A percentile compares a stretch with the other conserved stretches of the same genome.
These are phyloP conservation scores for Haplosporangium sp. DNA, from an alignment of 371 early-diverging fungal genomes.

Conservation along the genomic window DNA sequence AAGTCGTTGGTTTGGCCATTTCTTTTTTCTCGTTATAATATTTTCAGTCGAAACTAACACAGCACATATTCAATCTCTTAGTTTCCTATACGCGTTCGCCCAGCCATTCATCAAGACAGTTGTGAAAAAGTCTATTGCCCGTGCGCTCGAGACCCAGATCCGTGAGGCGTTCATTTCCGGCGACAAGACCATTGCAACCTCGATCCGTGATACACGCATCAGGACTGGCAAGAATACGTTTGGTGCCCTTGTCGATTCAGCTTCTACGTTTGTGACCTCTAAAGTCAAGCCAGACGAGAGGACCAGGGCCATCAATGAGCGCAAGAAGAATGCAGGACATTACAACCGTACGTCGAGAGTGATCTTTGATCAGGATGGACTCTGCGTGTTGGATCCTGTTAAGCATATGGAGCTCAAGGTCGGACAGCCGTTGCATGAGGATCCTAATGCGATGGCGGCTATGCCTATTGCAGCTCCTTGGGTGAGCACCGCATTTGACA, in stretches of 20 bases:
- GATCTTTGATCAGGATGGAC: constrained; percentile 48
- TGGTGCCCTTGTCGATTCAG: constrained; percentile 34
- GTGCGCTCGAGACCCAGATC: constrained; percentile 60
- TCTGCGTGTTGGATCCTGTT: constrained; percentile 47
- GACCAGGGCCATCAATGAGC: constrained; percentile 30
- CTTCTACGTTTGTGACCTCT: constrained; percentile 34
- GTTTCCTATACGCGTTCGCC: constrained; percentile 58
- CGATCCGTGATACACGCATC: constrained; percentile 46
- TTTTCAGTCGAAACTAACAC: not conserved
- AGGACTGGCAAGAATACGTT: constrained; percentile 50
- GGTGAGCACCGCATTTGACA: constrained; percentile 45
- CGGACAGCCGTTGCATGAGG: constrained; percentile 43
- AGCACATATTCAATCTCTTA: constrained; percentile 6
- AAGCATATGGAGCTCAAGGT: constrained; percentile 54
- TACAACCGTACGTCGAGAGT: constrained; percentile 43
- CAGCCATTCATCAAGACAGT: constrained; percentile 62
- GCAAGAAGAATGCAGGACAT: constrained; percentile 33
- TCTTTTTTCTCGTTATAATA: not conserved
- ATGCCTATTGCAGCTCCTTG: constrained; percentile 46
- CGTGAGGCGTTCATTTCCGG: constrained; percentile 47
- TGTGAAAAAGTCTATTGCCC: constrained; percentile 61
- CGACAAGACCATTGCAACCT: constrained; percentile 56
- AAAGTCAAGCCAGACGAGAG: constrained; percentile 31
- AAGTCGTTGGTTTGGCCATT: not conserved
- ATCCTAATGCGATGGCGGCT: constrained; percentile 38